Evolutionary conservation across 2,329 filamentous ascomycete genomes (phyloP), one percentile per base, ranked within the genome.

Genomic region (Shiraia sp.): DNA sequence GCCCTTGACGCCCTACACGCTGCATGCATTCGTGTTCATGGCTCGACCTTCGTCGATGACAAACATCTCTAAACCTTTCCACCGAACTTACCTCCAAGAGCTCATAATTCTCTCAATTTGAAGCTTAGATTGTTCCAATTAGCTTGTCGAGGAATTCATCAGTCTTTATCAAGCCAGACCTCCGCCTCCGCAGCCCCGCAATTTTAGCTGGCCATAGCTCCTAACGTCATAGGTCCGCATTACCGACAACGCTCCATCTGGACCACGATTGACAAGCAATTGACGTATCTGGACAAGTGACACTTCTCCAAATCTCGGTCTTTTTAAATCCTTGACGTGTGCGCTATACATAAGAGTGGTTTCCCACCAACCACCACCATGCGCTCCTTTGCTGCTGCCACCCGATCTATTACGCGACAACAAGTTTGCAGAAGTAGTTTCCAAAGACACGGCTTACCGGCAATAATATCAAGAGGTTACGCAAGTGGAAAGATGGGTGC

Each of bases 401-500:
- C 61, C 32, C 52, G 60, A 53, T 55, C 62, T 36, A 51, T 68
- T 51, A 53, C 62, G 30, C 51, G 57, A 47, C 63, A 65, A 47
- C 58, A 51, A 31, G 47, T 40, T 17, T 67, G 42, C 42, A 55
- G 45, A 45, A 69, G 62, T 40, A 58, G 42, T 44, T 62, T 71
- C 37, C 61, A 64, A 37, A 53, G 45, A 42, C 56, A 42, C 19
- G 57, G 54, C n/a, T 49, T 71, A 28, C 66, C 69, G 7, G 44
- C 55, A 25, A 61, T 72, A 41, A 42, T 69, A 31, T 53, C 61
- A 22, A 66, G 71, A 60, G 51, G 53, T 45, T 76, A 73, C 65
- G 68, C 72, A 8, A 22, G 4, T 31, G 38, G 42, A 45, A 53
- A 48, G 12, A 74, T 74, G 71, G 61, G 61, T 45, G 66, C 73